Evolutionary conservation across 108 stramenopile species (phyloP), one percentile per base, ranked within the genome.

Genomic region (Mediolabrus comicus): DNA sequence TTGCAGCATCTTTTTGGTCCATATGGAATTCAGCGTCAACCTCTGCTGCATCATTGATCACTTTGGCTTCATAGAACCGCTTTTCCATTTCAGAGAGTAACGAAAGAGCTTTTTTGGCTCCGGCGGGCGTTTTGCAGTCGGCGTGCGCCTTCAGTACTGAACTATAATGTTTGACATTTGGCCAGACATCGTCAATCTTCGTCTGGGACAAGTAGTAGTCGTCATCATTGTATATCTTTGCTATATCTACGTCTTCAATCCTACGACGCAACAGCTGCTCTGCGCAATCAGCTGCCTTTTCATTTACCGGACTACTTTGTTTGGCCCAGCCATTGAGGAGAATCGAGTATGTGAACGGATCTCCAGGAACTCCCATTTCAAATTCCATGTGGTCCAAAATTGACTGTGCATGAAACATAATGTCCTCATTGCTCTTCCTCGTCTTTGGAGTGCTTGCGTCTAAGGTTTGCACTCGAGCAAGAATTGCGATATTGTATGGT

Each of bases 131-230:
- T 28, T 68, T 73, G 8, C 71, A 72, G 57, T 80, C 68, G 31
- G 79, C 79, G 34, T 80, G 79, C 39, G 79, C 79, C 54, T 80
- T 80, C 62, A 80, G 61, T 38, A 80, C 79, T 29, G 67, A 69
- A n/a, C 72, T 73, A 34, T 65, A 80, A 43, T 80, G 79, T 49
- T 72, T 80, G 3, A 69, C 72, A 43, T 80, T 73, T 30, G 71
- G 77, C 77, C 77, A 79, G 41, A 62, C 41, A 19, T 66, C 65
- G 36, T 51, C 30, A 12, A 26, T 13, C 39, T 52, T 32, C 12
- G 34, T 51, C 10, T 28, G 10, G 17, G 33, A 35, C 7, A 24
- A 10, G 11, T 10, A 22, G n/a, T n/a, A 10, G 31, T 41, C 31
- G 38, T 24, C 35, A 19, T 68, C 67, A 14, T 14, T 51, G 7